Evolutionary conservation across 148 eudicot species (phyloP).

Genomic region (Chenopodium quinoa): DNA sequence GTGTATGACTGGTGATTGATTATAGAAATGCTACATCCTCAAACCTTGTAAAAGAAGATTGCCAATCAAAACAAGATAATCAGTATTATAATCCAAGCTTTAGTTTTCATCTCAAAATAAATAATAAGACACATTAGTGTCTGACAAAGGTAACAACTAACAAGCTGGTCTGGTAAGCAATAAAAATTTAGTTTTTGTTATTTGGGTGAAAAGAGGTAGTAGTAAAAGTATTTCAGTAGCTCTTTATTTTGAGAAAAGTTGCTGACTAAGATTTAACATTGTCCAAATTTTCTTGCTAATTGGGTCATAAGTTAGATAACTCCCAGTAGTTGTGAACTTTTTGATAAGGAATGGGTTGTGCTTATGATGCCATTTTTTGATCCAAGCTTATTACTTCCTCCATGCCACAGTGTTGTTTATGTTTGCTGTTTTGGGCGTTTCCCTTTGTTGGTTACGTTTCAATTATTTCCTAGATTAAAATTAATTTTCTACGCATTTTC

Average conservation of each 20-base stretch:
- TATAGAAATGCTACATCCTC: not conserved
- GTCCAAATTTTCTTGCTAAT: not conserved
- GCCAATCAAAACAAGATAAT: not conserved
- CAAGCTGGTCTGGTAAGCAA: too few species aligned
- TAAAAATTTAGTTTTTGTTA: too few species aligned
- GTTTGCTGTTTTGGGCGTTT: too few species aligned
- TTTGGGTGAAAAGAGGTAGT: not conserved
- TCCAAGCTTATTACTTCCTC: not conserved
- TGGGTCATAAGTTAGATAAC: not conserved
- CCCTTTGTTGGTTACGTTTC: too few species aligned
- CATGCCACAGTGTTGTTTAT: too few species aligned
- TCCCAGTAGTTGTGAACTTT: not conserved
- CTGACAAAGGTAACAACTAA: not conserved
- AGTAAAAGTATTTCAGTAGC: not conserved
- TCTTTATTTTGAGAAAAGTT: not conserved
- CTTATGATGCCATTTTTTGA: not conserved
- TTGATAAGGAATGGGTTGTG: not conserved
- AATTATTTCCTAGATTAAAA: too few species aligned
- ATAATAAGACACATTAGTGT: not conserved
- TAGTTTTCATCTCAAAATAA: not conserved
- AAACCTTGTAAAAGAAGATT: not conserved
- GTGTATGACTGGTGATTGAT: not conserved
- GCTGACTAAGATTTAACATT: not conserved
- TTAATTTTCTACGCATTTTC: too few species aligned
- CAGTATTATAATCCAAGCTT: not conserved